These are phyloP conservation scores for Metschnikowia kunwiensis DNA, from an alignment of 805 yeast species.

Conservation along the genomic window DNA sequence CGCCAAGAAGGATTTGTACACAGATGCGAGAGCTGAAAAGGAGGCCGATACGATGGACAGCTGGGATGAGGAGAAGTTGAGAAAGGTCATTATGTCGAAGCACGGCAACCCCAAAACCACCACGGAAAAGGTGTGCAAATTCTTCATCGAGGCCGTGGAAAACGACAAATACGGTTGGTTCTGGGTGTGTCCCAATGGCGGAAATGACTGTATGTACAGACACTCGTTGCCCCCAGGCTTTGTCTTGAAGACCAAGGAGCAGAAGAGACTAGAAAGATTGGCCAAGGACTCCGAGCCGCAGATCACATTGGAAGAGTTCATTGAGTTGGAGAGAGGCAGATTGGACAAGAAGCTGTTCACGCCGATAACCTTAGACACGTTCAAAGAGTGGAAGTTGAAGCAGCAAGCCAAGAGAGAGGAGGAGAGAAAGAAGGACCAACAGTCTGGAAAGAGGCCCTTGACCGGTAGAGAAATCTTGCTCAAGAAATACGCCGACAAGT, in stretches of 20 bases:
- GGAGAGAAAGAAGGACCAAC: slow-evolving; percentile 31
- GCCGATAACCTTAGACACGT: slow-evolving; percentile 81
- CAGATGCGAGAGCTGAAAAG: slow-evolving; percentile 76
- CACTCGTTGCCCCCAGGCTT: slow-evolving; percentile 97
- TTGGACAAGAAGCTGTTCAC: slow-evolving; percentile 73
- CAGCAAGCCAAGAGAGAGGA: slow-evolving; percentile 57
- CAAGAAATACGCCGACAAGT: slow-evolving; percentile 56
- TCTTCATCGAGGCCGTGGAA: slow-evolving; percentile 94
- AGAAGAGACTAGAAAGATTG: slow-evolving; percentile 80
- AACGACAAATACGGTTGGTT: slow-evolving; percentile 98
- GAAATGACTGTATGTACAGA: slow-evolving; percentile 86
- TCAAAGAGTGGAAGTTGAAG: slow-evolving; percentile 76
- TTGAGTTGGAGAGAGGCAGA: slow-evolving; percentile 87
- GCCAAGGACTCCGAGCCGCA: slow-evolving; percentile 83
- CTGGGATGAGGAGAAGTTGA: slow-evolving; percentile 96
- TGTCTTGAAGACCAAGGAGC: slow-evolving; percentile 94
- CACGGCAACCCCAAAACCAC: slow-evolving; percentile 94
- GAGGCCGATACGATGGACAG: slow-evolving; percentile 87
- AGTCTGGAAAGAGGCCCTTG: slow-evolving; percentile 44
- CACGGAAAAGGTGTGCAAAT: slow-evolving; percentile 92
- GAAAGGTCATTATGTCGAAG: slow-evolving; percentile 81
- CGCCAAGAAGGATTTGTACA: slow-evolving; percentile 86
- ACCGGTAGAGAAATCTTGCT: slow-evolving; percentile 70
- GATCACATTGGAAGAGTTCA: slow-evolving; percentile 91
- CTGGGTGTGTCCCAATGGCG: slow-evolving; percentile 96